phyloP scores from a whole-genome alignment of 2,329 filamentous ascomycete species.

The Biscogniauxia sp. region DNA sequence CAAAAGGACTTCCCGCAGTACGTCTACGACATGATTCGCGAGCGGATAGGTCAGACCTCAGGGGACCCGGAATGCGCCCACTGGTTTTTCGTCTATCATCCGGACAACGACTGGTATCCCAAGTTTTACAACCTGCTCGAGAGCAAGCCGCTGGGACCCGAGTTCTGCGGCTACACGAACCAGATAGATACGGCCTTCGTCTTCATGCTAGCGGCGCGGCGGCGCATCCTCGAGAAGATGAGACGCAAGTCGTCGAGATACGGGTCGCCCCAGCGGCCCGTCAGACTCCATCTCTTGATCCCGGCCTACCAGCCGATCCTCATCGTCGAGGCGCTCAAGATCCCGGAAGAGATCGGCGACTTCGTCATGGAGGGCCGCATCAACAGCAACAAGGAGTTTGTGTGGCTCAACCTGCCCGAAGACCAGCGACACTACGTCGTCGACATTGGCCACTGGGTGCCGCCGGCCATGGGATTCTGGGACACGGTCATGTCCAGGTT shows the following conservation, averaged over 20 bases:
- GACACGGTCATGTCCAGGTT: constrained; percentile 22
- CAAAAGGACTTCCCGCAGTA: constrained; percentile 38
- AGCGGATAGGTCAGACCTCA: constrained; percentile 33
- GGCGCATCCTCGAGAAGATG: constrained; percentile 24
- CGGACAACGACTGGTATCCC: constrained; percentile 42
- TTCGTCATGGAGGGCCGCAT: constrained; percentile 39
- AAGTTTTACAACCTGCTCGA: constrained; percentile 39
- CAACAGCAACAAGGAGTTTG: constrained; percentile 37
- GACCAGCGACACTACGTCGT: constrained; percentile 32
- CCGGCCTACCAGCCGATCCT: constrained; percentile 40
- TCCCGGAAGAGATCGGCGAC: constrained; percentile 37
- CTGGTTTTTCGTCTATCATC: constrained; percentile 41
- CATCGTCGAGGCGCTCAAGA: constrained; percentile 35
- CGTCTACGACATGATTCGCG: constrained; percentile 37
- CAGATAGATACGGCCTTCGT: constrained; percentile 40
- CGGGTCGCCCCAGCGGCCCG: constrained; percentile 22
- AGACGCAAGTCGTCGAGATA: constrained; percentile 23
- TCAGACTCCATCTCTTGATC: constrained; percentile 37
- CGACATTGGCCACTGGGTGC: constrained; percentile 34
- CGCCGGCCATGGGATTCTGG: constrained; percentile 28
- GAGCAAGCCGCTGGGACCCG: constrained; percentile 31
- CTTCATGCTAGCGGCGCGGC: constrained; percentile 36
- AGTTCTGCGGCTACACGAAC: constrained; percentile 40
- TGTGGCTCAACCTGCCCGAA: constrained; percentile 38
- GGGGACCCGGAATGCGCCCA: constrained; percentile 29